Evolutionary conservation across 1,284 basidiomycete genomes (phyloP).

Genomic region (Sanghuangporus baumii): DNA sequence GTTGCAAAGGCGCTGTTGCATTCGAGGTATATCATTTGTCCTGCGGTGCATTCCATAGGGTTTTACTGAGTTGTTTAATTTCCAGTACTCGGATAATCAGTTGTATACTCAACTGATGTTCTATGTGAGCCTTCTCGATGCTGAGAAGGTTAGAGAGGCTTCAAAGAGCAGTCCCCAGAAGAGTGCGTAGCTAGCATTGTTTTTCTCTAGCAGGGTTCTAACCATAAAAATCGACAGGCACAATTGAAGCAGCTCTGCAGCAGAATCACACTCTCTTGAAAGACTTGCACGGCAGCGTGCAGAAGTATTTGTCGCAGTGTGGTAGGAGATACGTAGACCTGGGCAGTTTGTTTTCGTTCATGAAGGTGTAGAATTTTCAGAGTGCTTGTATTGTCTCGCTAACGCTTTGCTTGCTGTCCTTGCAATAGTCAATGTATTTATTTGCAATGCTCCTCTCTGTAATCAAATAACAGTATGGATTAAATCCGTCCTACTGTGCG

Average conservation of each 20-base stretch:
- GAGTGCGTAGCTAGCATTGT: slow-evolving; percentile 36
- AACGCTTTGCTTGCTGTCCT: neutral
- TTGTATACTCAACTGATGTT: slow-evolving; percentile 88
- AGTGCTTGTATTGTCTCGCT: neutral
- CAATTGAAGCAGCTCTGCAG: slow-evolving; percentile 43
- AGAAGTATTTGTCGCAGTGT: slow-evolving; percentile 77
- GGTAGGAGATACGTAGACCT: slow-evolving; percentile 87
- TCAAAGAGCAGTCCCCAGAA: slow-evolving; percentile 41
- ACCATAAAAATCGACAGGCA: slow-evolving; percentile 36
- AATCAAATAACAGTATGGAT: slow-evolving; percentile 4
- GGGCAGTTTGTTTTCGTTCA: slow-evolving; percentile 69
- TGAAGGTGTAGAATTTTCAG: slow-evolving; percentile 43
- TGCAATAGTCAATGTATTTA: slow-evolving; percentile 14
- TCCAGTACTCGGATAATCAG: slow-evolving; percentile 75
- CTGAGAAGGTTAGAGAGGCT: slow-evolving; percentile 54
- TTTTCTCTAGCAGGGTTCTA: neutral
- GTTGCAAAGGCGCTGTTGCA: slow-evolving; percentile 63
- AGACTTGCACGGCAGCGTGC: slow-evolving; percentile 51
- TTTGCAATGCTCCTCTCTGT: neutral
- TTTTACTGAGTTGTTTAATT: neutral
- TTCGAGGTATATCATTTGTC: slow-evolving; percentile 61
- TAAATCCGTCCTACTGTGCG: neutral
- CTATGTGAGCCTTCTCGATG: slow-evolving; percentile 74
- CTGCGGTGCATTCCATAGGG: neutral
- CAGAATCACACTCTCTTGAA: slow-evolving; percentile 49